These are phyloP conservation scores for Colletotrichum noveboracense DNA, from an alignment of 2,329 filamentous ascomycete genomes.

Conservation along the genomic window DNA sequence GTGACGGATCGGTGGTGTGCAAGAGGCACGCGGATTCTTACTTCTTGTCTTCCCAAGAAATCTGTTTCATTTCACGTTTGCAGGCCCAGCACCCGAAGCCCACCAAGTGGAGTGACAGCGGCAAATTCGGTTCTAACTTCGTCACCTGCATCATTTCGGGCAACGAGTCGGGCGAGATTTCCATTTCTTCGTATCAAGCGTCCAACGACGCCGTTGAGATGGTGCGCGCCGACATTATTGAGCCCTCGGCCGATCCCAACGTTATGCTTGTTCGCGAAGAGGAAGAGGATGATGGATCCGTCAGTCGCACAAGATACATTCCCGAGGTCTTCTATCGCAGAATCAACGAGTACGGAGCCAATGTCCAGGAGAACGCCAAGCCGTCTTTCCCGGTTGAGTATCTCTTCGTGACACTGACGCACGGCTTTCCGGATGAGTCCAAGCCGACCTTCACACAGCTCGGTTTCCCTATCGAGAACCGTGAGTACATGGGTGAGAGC, in stretches of 20 bases:
- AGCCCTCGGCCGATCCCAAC: constrained; percentile 90
- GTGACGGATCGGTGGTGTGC: constrained; percentile 88
- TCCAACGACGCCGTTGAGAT: constrained; percentile 97
- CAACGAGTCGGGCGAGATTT: constrained; percentile 86
- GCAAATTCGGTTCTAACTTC: constrained; percentile 93
- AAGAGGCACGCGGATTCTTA: constrained; percentile 96
- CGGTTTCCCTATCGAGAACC: constrained; percentile 90
- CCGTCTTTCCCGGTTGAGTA: constrained; percentile 97
- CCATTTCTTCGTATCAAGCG: constrained; percentile 90
- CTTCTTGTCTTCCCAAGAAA: constrained; percentile 90
- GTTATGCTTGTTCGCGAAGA: constrained; percentile 96
- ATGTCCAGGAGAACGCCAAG: constrained; percentile 96
- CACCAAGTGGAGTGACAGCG: constrained; percentile 96
- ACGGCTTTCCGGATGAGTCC: constrained; percentile 87
- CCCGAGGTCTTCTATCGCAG: constrained; percentile 96
- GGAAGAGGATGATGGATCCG: constrained; percentile 77
- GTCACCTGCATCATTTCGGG: constrained; percentile 97
- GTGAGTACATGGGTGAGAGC: constrained; percentile 82
- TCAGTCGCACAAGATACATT: constrained; percentile 81
- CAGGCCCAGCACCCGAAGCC: constrained; percentile 89
- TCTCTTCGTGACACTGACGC: constrained; percentile 91
- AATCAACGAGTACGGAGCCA: constrained; percentile 95
- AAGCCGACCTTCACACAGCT: constrained; percentile 77
- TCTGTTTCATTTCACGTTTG: constrained; percentile 85
- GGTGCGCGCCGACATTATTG: constrained; percentile 92